phyloP scores from a whole-genome alignment of 2,329 filamentous ascomycete species.

The Phialophora chinensis region DNA sequence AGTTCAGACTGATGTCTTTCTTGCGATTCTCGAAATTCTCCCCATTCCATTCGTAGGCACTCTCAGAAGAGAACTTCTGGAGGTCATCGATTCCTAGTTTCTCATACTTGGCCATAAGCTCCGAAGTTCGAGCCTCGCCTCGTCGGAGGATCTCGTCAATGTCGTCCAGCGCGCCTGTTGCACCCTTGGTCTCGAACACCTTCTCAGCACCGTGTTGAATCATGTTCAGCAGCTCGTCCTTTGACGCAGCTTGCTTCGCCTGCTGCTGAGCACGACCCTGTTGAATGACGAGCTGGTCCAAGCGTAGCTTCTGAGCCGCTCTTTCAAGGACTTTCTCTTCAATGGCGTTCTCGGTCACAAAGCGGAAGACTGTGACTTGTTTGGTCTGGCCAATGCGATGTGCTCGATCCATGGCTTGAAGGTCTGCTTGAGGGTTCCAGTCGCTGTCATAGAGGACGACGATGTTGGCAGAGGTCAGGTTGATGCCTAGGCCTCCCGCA shows the following conservation, averaged over 20 bases:
- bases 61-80: slow-evolving; percentile 97
- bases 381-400: slow-evolving; percentile 99
- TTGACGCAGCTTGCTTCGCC: slow-evolving; percentile 88
- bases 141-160: slow-evolving; percentile 86
- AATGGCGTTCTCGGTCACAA: slow-evolving; percentile 97
- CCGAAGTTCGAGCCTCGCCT: slow-evolving; percentile 85
- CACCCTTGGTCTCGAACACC: slow-evolving; percentile 79
- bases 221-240: slow-evolving; percentile 96
- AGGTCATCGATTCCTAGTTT: slow-evolving; percentile 95
- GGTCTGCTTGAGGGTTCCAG: slow-evolving; percentile 97
- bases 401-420: slow-evolving; percentile 98
- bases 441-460: slow-evolving; percentile 97
- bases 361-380: slow-evolving; percentile 94
- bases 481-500: slow-evolving; percentile 95
- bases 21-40: slow-evolving; percentile 91
- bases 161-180: slow-evolving; percentile 72
- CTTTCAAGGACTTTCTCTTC: slow-evolving; percentile 98
- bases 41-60: slow-evolving; percentile 98
- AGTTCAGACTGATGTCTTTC: slow-evolving; percentile 88
- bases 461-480: slow-evolving; percentile 92
- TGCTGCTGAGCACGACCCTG: slow-evolving; percentile 92
- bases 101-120: slow-evolving; percentile 92
- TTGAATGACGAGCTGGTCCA: slow-evolving; percentile 97
- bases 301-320: slow-evolving; percentile 92
- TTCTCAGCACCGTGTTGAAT: slow-evolving; percentile 98